A percentile compares a stretch with the other conserved stretches of the same genome.
Evolutionary conservation across 495 filamentous ascomycete species (phyloP).

Genomic region (Podospora sp.): DNA sequence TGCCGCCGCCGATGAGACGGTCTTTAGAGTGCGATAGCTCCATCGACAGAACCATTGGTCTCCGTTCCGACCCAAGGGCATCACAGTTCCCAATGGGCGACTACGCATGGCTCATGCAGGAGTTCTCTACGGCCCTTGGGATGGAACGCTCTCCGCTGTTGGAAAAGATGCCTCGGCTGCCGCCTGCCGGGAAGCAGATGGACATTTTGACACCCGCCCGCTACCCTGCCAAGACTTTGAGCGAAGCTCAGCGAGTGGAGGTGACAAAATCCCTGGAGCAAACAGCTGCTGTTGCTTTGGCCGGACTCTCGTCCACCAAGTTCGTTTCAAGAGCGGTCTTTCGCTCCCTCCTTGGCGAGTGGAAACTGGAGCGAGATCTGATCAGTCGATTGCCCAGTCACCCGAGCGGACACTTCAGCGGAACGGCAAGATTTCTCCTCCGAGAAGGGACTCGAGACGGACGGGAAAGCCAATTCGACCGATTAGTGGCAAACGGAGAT

Average conservation of each 20-base stretch:
- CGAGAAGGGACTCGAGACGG: slow-evolving; percentile 53
- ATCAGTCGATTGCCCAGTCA: slow-evolving; percentile 48
- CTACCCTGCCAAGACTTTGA: slow-evolving; percentile 34
- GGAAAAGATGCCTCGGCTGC: slow-evolving; percentile 33
- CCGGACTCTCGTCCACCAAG: slow-evolving; percentile 38
- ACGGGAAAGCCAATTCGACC: slow-evolving; percentile 41
- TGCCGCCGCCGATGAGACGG: slow-evolving; percentile 27
- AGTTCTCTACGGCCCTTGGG: slow-evolving; percentile 59
- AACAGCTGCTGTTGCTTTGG: slow-evolving; percentile 37
- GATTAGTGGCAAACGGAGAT: slow-evolving; percentile 35
- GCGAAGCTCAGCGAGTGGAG: slow-evolving; percentile 27
- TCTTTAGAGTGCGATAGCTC: slow-evolving; percentile 45
- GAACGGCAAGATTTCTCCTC: slow-evolving; percentile 65
- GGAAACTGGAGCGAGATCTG: slow-evolving; percentile 60
- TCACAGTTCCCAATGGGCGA: slow-evolving; percentile 83
- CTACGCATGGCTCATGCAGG: slow-evolving; percentile 77
- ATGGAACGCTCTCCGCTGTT: slow-evolving; percentile 38
- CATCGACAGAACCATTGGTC: slow-evolving; percentile 45
- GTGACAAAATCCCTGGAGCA: slow-evolving; percentile 34
- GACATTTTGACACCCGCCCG: slow-evolving; percentile 50
- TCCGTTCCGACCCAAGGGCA: slow-evolving; percentile 44
- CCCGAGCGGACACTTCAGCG: slow-evolving; percentile 63
- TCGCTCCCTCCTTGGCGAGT: slow-evolving; percentile 71
- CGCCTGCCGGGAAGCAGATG: slow-evolving; percentile 43
- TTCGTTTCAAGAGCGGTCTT: slow-evolving; percentile 69